Conservation (phyloP, 1,284 basidiomycete species). For the Pascua guehoae region DNA sequence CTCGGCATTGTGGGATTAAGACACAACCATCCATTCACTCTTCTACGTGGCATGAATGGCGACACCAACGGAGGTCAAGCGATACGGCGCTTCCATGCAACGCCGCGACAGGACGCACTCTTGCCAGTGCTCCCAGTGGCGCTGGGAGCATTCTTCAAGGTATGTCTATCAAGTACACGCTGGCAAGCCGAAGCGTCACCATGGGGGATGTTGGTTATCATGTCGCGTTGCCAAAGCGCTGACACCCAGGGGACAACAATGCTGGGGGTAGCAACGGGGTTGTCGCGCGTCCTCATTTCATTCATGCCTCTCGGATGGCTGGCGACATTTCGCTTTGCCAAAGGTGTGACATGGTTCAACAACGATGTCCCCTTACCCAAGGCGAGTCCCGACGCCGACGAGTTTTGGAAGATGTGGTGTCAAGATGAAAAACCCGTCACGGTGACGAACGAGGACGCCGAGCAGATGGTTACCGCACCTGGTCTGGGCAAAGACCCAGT, state of each 20-base stretch:
- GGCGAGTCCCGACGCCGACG: conserved; percentile 31
- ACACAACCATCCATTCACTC: no score
- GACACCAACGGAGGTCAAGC: neutral
- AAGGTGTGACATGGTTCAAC: conserved; percentile 26
- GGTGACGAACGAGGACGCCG: conserved; percentile 22
- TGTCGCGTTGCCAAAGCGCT: neutral
- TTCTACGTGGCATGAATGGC: no score
- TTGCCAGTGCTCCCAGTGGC: conserved; percentile 40
- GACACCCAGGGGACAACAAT: conserved; percentile 52
- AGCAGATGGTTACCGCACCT: conserved; percentile 14
- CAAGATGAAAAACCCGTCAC: conserved; percentile 29
- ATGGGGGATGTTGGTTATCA: neutral
- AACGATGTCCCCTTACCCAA: conserved; percentile 26
- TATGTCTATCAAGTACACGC: conserved; percentile 14
- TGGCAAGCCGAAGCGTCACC: neutral
- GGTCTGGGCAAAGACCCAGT: conserved; percentile 20
- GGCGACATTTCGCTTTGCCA: conserved; percentile 26
- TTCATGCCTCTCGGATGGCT: conserved; percentile 45
- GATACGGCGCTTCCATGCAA: conserved; percentile 34
- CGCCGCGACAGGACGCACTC: conserved; percentile 32
- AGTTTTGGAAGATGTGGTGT: conserved; percentile 46
- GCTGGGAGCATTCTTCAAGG: conserved; percentile 40
- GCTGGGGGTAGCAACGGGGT: conserved; percentile 35
- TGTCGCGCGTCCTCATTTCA: conserved; percentile 45
- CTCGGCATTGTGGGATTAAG: neutral